Percentiles rank a stretch among this genome's conserved stretches.
phyloP scores from a whole-genome alignment of 164 flowering plant species.

The Kalanchoe fedtschenkoi region DNA sequence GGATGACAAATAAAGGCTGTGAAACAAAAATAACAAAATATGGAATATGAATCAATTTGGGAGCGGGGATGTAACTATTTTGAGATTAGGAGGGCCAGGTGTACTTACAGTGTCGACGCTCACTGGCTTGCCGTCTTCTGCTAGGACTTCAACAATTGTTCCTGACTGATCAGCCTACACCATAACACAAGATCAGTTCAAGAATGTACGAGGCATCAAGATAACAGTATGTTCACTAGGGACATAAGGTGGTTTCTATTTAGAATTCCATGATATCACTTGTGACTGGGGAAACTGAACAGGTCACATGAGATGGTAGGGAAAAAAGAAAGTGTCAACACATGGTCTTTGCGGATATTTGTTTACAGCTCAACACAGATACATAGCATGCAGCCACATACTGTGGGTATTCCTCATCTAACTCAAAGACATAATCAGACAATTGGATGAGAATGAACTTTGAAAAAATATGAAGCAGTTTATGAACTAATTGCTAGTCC shows the following conservation, averaged over 20 bases:
- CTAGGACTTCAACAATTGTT: slow-evolving; percentile 38
- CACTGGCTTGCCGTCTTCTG: slow-evolving; percentile 45
- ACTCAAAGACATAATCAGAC: too few relatives aligned
- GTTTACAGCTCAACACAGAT: too few relatives aligned
- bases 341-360: too few relatives aligned
- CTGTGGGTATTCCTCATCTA: too few relatives aligned
- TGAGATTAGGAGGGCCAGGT: background rate
- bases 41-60: background rate
- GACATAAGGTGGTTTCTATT: too few relatives aligned
- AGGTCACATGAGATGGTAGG: too few relatives aligned
- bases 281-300: too few relatives aligned
- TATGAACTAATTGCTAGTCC: background rate
- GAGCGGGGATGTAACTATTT: background rate
- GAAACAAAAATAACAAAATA: background rate
- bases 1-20: slow-evolving; percentile 4
- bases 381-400: too few relatives aligned
- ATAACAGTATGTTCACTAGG: background rate
- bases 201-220: background rate
- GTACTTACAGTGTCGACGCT: slow-evolving; percentile 43
- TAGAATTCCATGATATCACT: too few relatives aligned
- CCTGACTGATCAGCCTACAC: slow-evolving; percentile 49
- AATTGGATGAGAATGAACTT: too few relatives aligned
- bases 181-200: background rate
- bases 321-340: too few relatives aligned
- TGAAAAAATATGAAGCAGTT: too few relatives aligned